Evolutionary conservation across 257 asterid genomes (phyloP).

Genomic region (Dorcoceras hygrometricum): DNA sequence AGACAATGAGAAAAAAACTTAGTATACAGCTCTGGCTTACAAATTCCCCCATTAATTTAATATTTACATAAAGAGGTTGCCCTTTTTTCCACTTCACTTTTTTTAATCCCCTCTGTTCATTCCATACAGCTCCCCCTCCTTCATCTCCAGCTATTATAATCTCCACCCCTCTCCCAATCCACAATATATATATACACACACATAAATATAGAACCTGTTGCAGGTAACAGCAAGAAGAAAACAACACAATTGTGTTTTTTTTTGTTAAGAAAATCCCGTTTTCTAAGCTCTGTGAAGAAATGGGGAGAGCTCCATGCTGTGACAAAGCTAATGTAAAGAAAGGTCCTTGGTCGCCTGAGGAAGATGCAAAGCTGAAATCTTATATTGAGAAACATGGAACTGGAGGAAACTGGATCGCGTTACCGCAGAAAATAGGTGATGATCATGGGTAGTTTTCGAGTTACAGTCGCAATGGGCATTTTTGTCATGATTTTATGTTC

Average conservation of each 20-base stretch:
- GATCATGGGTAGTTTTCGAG: background rate
- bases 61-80: conserved; percentile 14
- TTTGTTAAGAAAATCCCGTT: background rate
- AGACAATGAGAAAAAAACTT: conserved; percentile 45
- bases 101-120: conserved; percentile 27
- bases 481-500: background rate
- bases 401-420: conserved; percentile 43
- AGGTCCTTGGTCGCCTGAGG: conserved; percentile 44
- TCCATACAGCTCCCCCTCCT: conserved; percentile 30
- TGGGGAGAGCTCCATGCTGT: conserved; percentile 55
- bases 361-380: conserved; percentile 36
- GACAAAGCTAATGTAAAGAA: conserved; percentile 40
- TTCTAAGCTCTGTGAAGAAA: background rate
- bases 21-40: conserved; percentile 30
- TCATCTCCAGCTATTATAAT: conserved; percentile 41
- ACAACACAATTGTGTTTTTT: background rate
- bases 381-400: conserved; percentile 35
- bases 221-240: conserved; percentile 18
- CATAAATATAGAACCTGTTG: background rate
- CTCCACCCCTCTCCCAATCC: conserved; percentile 13
- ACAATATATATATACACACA: background rate
- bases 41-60: conserved; percentile 34
- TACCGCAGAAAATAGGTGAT: conserved; percentile 36
- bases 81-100: conserved; percentile 37
- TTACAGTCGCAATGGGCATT: background rate